Evolutionary conservation across 306 rosid genomes (phyloP).

Genomic region (Glycine tomentella): DNA sequence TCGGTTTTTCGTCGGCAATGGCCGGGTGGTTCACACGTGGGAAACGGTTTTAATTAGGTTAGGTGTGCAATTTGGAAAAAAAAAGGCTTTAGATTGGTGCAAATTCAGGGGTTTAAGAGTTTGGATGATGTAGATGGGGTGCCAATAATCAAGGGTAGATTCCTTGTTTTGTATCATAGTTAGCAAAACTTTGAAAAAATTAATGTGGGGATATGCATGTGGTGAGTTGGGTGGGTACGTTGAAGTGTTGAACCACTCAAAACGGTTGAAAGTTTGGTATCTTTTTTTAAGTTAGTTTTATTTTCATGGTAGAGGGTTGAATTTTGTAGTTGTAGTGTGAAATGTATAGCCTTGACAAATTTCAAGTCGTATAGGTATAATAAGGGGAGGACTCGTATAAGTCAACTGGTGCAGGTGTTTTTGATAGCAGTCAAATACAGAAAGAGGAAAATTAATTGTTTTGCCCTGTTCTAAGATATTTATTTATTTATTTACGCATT

Average conservation of each 20-base stretch:
- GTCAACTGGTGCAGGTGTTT: conserved; percentile 34
- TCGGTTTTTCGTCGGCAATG: conserved; percentile 40
- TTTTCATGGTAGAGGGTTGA: background rate
- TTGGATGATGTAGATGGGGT: conserved; percentile 50
- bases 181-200: conserved; percentile 32
- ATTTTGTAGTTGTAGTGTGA: conserved; percentile 37
- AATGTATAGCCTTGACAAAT: conserved; percentile 48
- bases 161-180: conserved; percentile 48
- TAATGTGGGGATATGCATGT: background rate
- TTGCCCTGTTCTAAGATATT: conserved; percentile 11
- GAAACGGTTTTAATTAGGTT: conserved; percentile 16
- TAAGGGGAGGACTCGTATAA: conserved; percentile 8
- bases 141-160: conserved; percentile 50
- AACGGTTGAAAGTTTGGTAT: conserved; percentile 56
- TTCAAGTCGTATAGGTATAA: conserved; percentile 41
- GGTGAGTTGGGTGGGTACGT: conserved; percentile 49
- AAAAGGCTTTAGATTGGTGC: conserved; percentile 37
- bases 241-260: conserved; percentile 69
- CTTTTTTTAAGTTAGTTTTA: background rate
- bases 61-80: conserved; percentile 21
- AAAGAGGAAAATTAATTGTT: background rate
- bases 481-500: background rate
- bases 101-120: conserved; percentile 16
- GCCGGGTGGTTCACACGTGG: conserved; percentile 49
- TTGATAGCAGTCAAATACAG: conserved; percentile 6